phyloP scores from a whole-genome alignment of 2,329 filamentous ascomycete species.

The Davidsoniella eucalypti region DNA sequence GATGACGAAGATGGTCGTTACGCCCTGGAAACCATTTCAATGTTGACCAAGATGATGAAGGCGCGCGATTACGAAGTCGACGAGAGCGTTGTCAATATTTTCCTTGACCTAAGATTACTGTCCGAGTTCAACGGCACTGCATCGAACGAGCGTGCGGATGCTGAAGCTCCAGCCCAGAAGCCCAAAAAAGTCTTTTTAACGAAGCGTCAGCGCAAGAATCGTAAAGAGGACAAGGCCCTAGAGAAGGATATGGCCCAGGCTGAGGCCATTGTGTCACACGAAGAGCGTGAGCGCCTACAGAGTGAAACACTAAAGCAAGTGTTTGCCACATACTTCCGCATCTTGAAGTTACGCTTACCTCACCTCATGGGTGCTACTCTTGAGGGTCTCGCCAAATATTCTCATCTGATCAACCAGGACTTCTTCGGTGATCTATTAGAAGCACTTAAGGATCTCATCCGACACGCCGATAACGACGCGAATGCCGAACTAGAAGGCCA shows the following conservation, averaged over 20 bases:
- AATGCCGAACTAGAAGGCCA: conserved; percentile 24
- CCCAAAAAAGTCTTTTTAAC: conserved; percentile 73
- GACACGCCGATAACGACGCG: conserved; percentile 47
- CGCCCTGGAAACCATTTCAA: conserved; percentile 68
- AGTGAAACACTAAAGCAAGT: conserved; percentile 91
- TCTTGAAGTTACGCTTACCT: conserved; percentile 66
- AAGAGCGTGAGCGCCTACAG: conserved; percentile 87
- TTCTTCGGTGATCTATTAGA: conserved; percentile 96
- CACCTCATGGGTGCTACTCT: conserved; percentile 93
- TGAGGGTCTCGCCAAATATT: conserved; percentile 83
- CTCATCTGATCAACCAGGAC: conserved; percentile 95
- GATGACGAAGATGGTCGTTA: conserved; percentile 83
- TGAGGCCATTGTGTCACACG: conserved; percentile 77
- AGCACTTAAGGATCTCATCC: conserved; percentile 82
- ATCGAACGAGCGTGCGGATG: conserved; percentile 61
- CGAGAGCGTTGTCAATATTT: conserved; percentile 76
- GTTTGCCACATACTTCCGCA: conserved; percentile 87
- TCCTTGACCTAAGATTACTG: conserved; percentile 74
- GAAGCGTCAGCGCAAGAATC: conserved; percentile 67
- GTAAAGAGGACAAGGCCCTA: conserved; percentile 72
- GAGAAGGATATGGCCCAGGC: conserved; percentile 90
- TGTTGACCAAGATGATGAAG: conserved; percentile 92
- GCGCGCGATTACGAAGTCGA: conserved; percentile 66
- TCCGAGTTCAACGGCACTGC: conserved; percentile 76
- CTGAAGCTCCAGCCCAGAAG: conserved; percentile 37